phyloP scores from a whole-genome alignment of 352 stramenopile genomes.

The Blastocystis sp. region DNA sequence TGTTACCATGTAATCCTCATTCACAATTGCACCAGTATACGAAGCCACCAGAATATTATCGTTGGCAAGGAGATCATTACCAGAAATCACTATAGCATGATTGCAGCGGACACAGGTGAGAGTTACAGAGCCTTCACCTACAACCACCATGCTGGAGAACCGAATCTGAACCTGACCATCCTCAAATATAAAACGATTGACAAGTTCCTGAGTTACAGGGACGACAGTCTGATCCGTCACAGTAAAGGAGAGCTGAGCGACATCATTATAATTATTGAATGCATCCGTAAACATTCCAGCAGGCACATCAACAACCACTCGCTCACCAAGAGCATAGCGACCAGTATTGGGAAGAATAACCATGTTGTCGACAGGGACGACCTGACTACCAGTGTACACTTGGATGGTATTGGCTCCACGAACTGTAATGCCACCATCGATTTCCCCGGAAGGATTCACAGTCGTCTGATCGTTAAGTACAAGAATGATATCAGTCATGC shows the following conservation, averaged over 20 bases:
- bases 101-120: not conserved
- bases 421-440: not conserved
- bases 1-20: constrained; percentile 8
- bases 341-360: constrained; percentile 6
- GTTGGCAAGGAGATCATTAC: not conserved
- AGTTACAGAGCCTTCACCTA: not conserved
- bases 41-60: not conserved
- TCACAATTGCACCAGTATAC: not conserved
- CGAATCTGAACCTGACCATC: not conserved
- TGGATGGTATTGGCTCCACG: not conserved
- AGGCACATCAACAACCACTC: constrained; percentile 12
- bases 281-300: constrained; percentile 6
- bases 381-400: not conserved
- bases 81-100: not conserved
- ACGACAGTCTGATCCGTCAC: constrained; percentile 4
- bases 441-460: not conserved
- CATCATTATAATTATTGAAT: not conserved
- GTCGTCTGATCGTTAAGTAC: not conserved
- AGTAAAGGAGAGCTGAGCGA: not conserved
- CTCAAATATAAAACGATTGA: not conserved
- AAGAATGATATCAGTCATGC: constrained; percentile 26
- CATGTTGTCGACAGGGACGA: not conserved
- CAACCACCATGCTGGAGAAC: constrained; percentile 20
- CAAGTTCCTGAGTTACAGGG: not conserved
- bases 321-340: not conserved